These are phyloP conservation scores for Talaromyces albobiverticillius DNA, from an alignment of 2,329 filamentous ascomycete genomes.

Conservation along the genomic window DNA sequence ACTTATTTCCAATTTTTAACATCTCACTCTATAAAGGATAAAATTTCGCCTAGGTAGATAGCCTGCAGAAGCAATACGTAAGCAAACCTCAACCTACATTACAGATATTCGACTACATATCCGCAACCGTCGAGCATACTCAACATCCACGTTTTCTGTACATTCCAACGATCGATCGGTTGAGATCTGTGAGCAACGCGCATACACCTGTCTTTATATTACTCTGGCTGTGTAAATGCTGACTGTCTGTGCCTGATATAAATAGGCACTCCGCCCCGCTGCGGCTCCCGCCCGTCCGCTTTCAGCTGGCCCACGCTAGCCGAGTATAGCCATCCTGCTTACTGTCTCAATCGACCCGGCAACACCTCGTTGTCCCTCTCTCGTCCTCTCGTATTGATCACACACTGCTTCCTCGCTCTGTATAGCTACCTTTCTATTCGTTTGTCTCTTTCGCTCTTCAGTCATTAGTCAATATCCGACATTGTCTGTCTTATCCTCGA, in stretches of 20 bases:
- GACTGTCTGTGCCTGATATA: neutral
- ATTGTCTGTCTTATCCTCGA: neutral
- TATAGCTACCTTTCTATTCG: neutral
- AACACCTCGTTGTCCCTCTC: conserved; percentile 1
- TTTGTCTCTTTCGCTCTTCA: neutral
- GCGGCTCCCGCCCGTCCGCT: neutral
- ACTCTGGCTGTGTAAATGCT: too few species aligned
- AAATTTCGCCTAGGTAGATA: too few species aligned
- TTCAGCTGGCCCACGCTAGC: conserved; percentile 1
- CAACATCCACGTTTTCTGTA: too few species aligned
- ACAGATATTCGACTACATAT: too few species aligned
- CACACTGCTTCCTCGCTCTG: neutral
- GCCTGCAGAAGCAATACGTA: too few species aligned
- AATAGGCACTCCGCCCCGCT: conserved; percentile 4
- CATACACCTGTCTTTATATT: too few species aligned
- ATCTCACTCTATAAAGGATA: too few species aligned
- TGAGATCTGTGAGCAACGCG: conserved; percentile 2
- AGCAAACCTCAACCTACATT: too few species aligned
- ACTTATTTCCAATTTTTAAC: too few species aligned
- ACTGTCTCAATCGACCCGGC: conserved; percentile 9
- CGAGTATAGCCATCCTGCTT: neutral
- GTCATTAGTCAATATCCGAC: neutral
- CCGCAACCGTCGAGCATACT: too few species aligned
- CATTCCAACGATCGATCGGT: neutral
- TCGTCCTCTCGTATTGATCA: neutral